Evolutionary conservation across 768 basidiomycete genomes (phyloP).

Genomic region (Suillus occidentalis): DNA sequence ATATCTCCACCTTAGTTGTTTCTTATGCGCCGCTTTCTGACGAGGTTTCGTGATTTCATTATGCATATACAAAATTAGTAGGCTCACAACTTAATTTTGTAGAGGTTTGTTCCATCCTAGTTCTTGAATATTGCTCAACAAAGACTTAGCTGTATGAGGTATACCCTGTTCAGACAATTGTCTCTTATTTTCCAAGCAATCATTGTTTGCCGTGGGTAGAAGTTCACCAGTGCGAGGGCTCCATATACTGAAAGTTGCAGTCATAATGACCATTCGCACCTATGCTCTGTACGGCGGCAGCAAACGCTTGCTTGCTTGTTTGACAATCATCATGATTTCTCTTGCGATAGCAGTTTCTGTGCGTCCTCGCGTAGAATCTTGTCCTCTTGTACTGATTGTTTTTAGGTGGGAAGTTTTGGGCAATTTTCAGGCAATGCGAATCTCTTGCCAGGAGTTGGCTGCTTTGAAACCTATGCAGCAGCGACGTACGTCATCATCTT

Average conservation of each 20-base stretch:
- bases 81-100: background rate
- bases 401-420: conserved; percentile 36
- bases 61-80: background rate
- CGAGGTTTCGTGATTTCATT: background rate
- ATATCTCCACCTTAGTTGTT: background rate
- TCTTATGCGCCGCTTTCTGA: accelerated
- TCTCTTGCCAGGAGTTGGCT: conserved; percentile 30
- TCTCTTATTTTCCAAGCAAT: background rate
- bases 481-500: conserved; percentile 18
- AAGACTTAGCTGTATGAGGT: background rate
- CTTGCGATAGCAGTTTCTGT: conserved; percentile 38
- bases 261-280: conserved; percentile 47
- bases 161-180: background rate
- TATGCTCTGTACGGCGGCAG: conserved; percentile 50
- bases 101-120: conserved; percentile 1
- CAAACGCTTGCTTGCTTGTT: conserved; percentile 34
- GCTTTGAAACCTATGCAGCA: conserved; percentile 12
- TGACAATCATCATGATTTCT: conserved; percentile 34
- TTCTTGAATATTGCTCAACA: background rate
- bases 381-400: background rate
- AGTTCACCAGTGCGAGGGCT: background rate
- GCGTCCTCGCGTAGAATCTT: conserved; percentile 17
- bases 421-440: conserved; percentile 41
- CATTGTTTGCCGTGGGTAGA: background rate
- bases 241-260: conserved; percentile 22